phyloP scores from a whole-genome alignment of 2,329 filamentous ascomycete species.

The Neurospora crassa region DNA sequence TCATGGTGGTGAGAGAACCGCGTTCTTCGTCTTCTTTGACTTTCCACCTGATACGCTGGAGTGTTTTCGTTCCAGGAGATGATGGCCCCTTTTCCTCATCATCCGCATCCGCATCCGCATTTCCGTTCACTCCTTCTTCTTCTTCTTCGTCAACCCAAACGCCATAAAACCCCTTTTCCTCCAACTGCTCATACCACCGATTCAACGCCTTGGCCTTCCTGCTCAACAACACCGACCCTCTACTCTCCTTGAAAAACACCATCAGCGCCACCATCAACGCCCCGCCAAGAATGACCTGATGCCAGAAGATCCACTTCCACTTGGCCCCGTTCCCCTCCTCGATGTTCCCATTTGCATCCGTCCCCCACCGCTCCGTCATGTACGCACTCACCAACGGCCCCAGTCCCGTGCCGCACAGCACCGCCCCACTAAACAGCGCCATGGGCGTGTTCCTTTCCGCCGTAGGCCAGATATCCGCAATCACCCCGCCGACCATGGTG shows the following conservation, averaged over 20 bases:
- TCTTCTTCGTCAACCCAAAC: constrained; percentile 26
- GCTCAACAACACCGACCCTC: constrained; percentile 69
- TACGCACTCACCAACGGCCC: constrained; percentile 65
- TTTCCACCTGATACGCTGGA: constrained; percentile 64
- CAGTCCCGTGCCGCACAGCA: constrained; percentile 68
- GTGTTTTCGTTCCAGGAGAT: not conserved
- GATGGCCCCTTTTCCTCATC: constrained; percentile 15
- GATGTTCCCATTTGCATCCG: constrained; percentile 14
- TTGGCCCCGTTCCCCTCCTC: constrained; percentile 17
- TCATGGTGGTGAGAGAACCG: constrained; percentile 56
- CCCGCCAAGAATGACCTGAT: constrained; percentile 64
- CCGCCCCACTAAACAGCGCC: constrained; percentile 75
- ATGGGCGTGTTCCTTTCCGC: constrained; percentile 79
- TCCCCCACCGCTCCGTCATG: constrained; percentile 51
- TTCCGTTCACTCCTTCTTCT: constrained; percentile 12
- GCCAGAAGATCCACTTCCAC: constrained; percentile 87
- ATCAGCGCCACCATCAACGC: constrained; percentile 55
- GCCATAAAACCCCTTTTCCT: constrained; percentile 50
- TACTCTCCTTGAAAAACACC: constrained; percentile 69
- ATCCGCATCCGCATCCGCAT: not conserved
- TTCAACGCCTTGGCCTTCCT: constrained; percentile 68
- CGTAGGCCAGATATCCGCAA: constrained; percentile 75
- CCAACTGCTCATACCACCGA: constrained; percentile 65
- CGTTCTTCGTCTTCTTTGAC: constrained; percentile 72
- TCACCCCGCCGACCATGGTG: constrained; percentile 86